Base-by-base conservation (phyloP, 2,329 filamentous ascomycete species). In the Alternaria consortialis region DNA sequence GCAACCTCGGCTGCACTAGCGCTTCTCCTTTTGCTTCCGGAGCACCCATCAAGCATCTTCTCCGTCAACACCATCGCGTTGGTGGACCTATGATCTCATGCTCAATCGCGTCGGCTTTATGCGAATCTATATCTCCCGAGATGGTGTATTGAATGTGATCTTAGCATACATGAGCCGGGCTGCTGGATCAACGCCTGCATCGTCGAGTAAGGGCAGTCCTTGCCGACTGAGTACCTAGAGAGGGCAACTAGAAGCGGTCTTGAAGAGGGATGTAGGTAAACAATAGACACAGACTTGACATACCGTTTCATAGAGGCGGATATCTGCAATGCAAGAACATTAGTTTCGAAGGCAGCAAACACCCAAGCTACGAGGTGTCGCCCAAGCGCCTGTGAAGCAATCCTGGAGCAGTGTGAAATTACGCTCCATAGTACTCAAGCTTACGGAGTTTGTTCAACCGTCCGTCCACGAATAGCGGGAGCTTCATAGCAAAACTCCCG, bases 131-230 rank as follows among this genome's bases (percentile, higher is more conserved):
- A 29, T 31, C 15, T 17, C 27, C 42, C 15, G 36, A 50, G 48
- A 40, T 42, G 25, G n/a, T n/a, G 34, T 63, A 60, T 60, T 56
- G 56, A 36, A 51, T 42, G 15, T 48, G 39, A 34, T 52, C 51
- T 59, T 48, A 43, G 56, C 53, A 60, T 50, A 53, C 42, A 43
- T 27, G 36, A 53, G 47, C 39, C 47, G 15, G 7, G 32, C 32
- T 56, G 40, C 53, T 48, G 46, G 53, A n/a, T 56, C 25, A 40
- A 48, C 44, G 8, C 29, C 89, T 47, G n/a, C 13, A n/a, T 48
- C 29, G 17, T 34, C 44, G 29, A 48, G 13, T 29, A 20, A 23
- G 44, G 44, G 29, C 29, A 29, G 31, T 7, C 20, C 29, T 48
- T 23, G 44, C 29, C 29, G 29, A 32, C 29, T 36, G 15, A 23